Base-by-base conservation (phyloP, 2,329 filamentous ascomycete genomes). In the Diaporthe sp. region DNA sequence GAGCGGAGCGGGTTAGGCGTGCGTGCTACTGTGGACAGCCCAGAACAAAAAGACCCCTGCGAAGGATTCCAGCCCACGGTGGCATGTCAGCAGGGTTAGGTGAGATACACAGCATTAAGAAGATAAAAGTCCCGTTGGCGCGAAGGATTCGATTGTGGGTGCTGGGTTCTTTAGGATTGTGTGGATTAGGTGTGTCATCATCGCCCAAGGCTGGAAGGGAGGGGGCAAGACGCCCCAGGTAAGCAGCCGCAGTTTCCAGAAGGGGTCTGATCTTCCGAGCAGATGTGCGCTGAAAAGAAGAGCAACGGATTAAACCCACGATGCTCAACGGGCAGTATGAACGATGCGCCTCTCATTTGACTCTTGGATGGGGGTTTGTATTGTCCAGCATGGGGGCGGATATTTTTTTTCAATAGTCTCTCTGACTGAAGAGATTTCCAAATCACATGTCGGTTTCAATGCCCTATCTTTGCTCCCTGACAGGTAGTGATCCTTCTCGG, bases 41-140 rank as follows among this genome's bases (percentile, higher is more conserved):
- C 49, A 49, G 47, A 10, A n/a, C 49, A 49, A n/a, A 49, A 67
- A 67, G 2, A 34, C 20, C 63, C 63, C 31, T 53, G 44, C 31
- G 63, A 53, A 68, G 63, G 63, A 68, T 68, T 39, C 44, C 31
- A 10, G 28, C 20, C 31, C 47, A 7, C 7, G 44, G 31, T 68
- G 31, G 31, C 63, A 37, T 37, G 60, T 65, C 39, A 68, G 63
- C 63, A 68, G 63, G 63, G 63, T 68, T 68, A 68, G 63, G 63
- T 53, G 44, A 51, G 63, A 51, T 37, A 34, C 22, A 15, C 28
- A 22, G 20, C 44, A 51, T 31, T 6, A 37, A n/a, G 7, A 15
- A 67, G 10, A 34, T 67, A 51, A 51, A 51, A 67, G 47, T 67
- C 63, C 63, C 44, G 6, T 34, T n/a, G 44, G 63, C 44, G 63